Conservation (phyloP, 2,329 filamentous ascomycete genomes). For the Plectosphaerella plurivora region DNA sequence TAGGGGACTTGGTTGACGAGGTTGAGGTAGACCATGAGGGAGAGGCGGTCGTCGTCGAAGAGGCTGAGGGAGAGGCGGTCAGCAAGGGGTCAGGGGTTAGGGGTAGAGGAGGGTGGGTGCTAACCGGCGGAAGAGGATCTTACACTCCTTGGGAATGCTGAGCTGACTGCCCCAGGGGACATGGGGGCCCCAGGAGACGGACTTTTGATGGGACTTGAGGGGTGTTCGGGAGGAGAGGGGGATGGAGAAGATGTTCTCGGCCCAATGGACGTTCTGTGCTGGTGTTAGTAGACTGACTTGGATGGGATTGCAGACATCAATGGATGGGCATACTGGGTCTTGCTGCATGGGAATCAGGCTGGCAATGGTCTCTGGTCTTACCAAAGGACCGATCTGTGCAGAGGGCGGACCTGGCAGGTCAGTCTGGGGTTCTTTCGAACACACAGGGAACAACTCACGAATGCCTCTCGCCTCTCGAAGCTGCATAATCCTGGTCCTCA, state of each 20-base stretch:
- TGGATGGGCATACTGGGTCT: constrained; percentile 13
- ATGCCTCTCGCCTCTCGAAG: constrained; percentile 51
- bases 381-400: constrained; percentile 25
- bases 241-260: constrained; percentile 54
- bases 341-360: constrained; percentile 17
- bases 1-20: constrained; percentile 37
- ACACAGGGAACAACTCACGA: constrained; percentile 27
- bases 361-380: constrained; percentile 22
- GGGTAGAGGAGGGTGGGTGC: constrained; percentile 7
- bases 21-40: constrained; percentile 47
- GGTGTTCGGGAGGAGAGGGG: constrained; percentile 46
- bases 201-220: constrained; percentile 33
- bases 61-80: constrained; percentile 1
- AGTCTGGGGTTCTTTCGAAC: not conserved
- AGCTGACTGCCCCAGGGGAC: constrained; percentile 36
- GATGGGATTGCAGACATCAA: not conserved
- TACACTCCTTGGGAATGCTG: constrained; percentile 40
- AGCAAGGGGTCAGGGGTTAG: not conserved
- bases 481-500: constrained; percentile 43
- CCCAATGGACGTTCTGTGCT: constrained; percentile 51
- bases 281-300: not conserved
- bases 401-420: constrained; percentile 26
- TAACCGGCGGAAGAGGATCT: constrained; percentile 52
- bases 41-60: constrained; percentile 41
- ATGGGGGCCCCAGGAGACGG: constrained; percentile 41